Base-by-base conservation (phyloP, 441 rosid genomes). In the Sinapis alba region DNA sequence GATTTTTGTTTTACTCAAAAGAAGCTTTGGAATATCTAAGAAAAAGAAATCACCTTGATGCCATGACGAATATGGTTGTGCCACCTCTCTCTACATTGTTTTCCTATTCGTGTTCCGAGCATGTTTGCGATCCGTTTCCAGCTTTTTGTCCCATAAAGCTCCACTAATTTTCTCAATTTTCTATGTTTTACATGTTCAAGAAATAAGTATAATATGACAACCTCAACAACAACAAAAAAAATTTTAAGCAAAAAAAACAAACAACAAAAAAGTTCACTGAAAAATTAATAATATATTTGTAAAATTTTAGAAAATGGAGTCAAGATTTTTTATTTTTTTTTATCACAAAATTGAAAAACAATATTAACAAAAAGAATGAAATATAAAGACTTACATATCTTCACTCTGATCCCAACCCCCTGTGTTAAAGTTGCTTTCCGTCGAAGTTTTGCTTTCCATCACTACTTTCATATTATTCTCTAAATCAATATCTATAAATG, bases 41-140 rank as follows among this genome's bases (percentile, higher is more conserved):
- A 23, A 13, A n/a, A 28, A 7, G 19, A 60, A 0, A 19, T 19
- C 54, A 86, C 98, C 96, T 88, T 91, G 73, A 93, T 83, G 63
- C 86, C 77, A 10, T 90, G 92, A 13, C 91, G 77, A 61, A 89
- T n/a, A n/a, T n/a, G n/a, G n/a, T n/a, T n/a, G n/a, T n/a, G n/a
- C n/a, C n/a, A n/a, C n/a, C n/a, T n/a, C 73, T 93, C 98, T 2
- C 96, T 87, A 69, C 97, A 93, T 79, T 89, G 96, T 76, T 91
- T 93, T 32, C 97, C 94, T 7, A 78, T 84, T 72, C 97, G 83
- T 68, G 91, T 95, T 12, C 12, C 79, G 50, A 91, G 38, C 15
- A 59, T 74, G 77, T 86, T 87, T 13, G 94, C 94, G 21, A 91
- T 81, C 68, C 73, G 76, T 16, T 87, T 84, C 98, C 97, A 93